Evolutionary conservation across 306 rosid genomes (phyloP), one percentile per base, ranked within the genome.

Genomic region (Elaeagnus macrophylla): DNA sequence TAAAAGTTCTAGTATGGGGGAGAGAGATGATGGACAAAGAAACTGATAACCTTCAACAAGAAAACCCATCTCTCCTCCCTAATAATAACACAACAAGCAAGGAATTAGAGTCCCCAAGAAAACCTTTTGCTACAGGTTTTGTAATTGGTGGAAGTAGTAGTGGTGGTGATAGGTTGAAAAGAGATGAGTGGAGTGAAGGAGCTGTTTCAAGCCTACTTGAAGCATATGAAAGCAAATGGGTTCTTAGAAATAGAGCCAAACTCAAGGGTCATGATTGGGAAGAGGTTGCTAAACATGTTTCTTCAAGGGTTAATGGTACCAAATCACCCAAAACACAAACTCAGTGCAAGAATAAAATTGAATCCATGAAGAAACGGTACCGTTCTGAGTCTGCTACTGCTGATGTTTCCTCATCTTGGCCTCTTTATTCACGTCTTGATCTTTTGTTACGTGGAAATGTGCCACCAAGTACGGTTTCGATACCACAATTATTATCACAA

Each of bases 151-250:
- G 60, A 2, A 52, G 70, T 0, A 48, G 75, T 25, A 51, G 45
- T 17, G 39, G 70, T 0, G 48, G 75, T 25, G 93, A 84, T 14
- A 76, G 95, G 50, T 25, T 87, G 11, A 93, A 93, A 70, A 75
- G 99, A 38, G 99, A 93, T 65, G 99, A 93, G 70, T 93, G 99
- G 96, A 93, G 99, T 65, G 99, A 93, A 77, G 99, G 99, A 7
- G 99, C 96, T 0, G 96, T 93, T 20, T 71, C 94, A 0, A 76
- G 75, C n/a, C 94, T 93, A 17, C 79, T 93, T 52, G 96, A 93
- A 43, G 94, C 94, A 7, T 87, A 93, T 20, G 95, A 87, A 57
- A 32, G 71, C 41, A 93, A 87, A 77, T 93, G 99, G 99, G 77
- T 80, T 1, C 85, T 93, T 0, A 61, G 99, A 46, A 93, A 93